Conservation (phyloP, 2,329 filamentous ascomycete genomes). For the Aureobasidium lini region DNA sequence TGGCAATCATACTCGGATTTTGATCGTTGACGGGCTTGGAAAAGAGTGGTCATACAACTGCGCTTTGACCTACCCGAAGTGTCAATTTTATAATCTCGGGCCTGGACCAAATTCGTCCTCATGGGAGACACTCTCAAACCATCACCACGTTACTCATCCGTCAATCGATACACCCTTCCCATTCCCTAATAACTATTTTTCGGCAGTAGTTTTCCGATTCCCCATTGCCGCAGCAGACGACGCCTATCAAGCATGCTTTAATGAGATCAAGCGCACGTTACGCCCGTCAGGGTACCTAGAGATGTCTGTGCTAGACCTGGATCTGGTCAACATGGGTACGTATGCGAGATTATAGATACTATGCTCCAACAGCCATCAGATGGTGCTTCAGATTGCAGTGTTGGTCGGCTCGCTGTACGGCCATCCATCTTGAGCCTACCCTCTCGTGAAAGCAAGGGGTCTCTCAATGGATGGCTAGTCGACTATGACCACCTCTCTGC, state of each 20-base stretch:
- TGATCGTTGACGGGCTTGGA: conserved; percentile 77
- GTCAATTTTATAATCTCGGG: conserved; percentile 66
- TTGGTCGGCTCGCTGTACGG: no score
- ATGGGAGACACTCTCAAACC: conserved; percentile 45
- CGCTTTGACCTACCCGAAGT: conserved; percentile 67
- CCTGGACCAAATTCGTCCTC: conserved; percentile 19
- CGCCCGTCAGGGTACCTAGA: conserved; percentile 75
- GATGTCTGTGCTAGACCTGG: conserved; percentile 67
- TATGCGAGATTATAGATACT: no score
- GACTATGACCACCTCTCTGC: no score
- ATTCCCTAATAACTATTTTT: conserved; percentile 69
- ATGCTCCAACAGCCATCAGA: no score
- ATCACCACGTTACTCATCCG: conserved; percentile 64
- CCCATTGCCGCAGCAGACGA: conserved; percentile 61
- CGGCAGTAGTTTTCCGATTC: conserved; percentile 69
- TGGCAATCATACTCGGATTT: conserved; percentile 54
- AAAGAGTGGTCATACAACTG: conserved; percentile 88
- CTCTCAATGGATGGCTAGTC: no score
- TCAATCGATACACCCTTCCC: conserved; percentile 61
- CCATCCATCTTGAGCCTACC: no score
- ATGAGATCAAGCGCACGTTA: conserved; percentile 69
- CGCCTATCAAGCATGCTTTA: conserved; percentile 62
- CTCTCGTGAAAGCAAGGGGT: no score
- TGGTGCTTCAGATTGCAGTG: no score
- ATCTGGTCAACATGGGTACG: conserved; percentile 68